Base-by-base conservation (phyloP, 129 eudicot genomes). In the Cynara cardunculus region DNA sequence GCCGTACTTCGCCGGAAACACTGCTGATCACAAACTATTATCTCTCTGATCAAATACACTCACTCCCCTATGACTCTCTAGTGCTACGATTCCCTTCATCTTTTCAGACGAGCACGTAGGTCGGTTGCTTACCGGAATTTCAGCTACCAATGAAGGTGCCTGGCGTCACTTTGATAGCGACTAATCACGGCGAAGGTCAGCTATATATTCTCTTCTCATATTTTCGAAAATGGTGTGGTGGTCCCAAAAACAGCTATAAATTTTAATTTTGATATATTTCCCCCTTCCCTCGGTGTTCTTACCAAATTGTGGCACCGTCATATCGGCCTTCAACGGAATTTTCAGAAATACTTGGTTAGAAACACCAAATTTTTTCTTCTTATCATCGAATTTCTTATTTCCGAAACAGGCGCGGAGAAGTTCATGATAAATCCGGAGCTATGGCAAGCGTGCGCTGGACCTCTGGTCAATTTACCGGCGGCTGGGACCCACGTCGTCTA, bases 401-500 rank as follows among this genome's bases (percentile, higher is more conserved):
- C 0, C 12, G 31, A 21, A 31, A 18, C 16, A 49, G 79, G 65
- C 84, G 97, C 16, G 24, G 98, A 90, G 89, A 91, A 94, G 84
- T 91, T 90, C 39, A 82, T 88, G 46, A 86, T 86, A 26, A 94
- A 94, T 72, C 84, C 82, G 31, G 98, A 94, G 87, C 90, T 94
- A 87, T 94, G 98, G 98, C 98, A 94, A 69, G 91, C 97, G 12
- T 94, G 98, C 72, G 97, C 98, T 83, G 98, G 98, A 39, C 98
- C 98, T 35, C 90, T 94, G 88, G 94, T 89, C 69, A 90, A 86
- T 89, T 82, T 94, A 78, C 98, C 98, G 83, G 94, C 90, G 3
- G 96, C 97, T 69, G 97, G 98, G 85, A 91, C 96, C 84, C 96
- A 94, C 84, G 97, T 94, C 35, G 98, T 94, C 62, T 94, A 94